Evolutionary conservation across 441 rosid species (phyloP).

Genomic region (Adansonia rubrostipa): DNA sequence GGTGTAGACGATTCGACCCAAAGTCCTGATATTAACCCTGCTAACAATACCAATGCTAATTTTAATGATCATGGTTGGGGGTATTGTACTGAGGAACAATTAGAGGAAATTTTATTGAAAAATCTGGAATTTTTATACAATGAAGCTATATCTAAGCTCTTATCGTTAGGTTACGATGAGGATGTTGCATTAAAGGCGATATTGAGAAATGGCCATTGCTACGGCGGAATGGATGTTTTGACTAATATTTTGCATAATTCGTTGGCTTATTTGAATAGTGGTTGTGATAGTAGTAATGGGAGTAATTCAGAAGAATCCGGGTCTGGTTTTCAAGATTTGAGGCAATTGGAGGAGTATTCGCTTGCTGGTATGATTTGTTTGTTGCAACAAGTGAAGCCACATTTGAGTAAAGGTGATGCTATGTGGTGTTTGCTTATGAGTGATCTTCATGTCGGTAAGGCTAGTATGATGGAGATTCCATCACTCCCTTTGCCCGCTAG

Average conservation of each 20-base stretch:
- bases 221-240: slow-evolving; percentile 87
- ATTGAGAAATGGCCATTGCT: slow-evolving; percentile 74
- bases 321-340: slow-evolving; percentile 66
- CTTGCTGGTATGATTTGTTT: slow-evolving; percentile 84
- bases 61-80: slow-evolving; percentile 76
- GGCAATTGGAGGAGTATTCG: slow-evolving; percentile 78
- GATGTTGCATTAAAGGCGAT: slow-evolving; percentile 73
- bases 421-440: slow-evolving; percentile 96
- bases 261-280: slow-evolving; percentile 69
- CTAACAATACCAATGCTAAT: slow-evolving; percentile 29
- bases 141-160: slow-evolving; percentile 74
- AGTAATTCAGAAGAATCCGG: slow-evolving; percentile 52
- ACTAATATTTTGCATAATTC: slow-evolving; percentile 78
- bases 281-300: slow-evolving; percentile 40
- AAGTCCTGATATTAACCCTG: slow-evolving; percentile 29
- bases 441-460: slow-evolving; percentile 87
- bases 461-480: slow-evolving; percentile 73
- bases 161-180: slow-evolving; percentile 68
- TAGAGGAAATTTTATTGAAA: slow-evolving; percentile 72
- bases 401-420: slow-evolving; percentile 89
- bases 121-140: slow-evolving; percentile 66
- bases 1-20: slow-evolving; percentile 45
- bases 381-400: slow-evolving; percentile 82
- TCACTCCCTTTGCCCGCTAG: slow-evolving; percentile 36
- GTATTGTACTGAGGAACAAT: slow-evolving; percentile 78